Evolutionary conservation across 371 early-diverging fungal species (phyloP), one percentile per base, ranked within the genome.

Genomic region (Haplosporangium sp.): DNA sequence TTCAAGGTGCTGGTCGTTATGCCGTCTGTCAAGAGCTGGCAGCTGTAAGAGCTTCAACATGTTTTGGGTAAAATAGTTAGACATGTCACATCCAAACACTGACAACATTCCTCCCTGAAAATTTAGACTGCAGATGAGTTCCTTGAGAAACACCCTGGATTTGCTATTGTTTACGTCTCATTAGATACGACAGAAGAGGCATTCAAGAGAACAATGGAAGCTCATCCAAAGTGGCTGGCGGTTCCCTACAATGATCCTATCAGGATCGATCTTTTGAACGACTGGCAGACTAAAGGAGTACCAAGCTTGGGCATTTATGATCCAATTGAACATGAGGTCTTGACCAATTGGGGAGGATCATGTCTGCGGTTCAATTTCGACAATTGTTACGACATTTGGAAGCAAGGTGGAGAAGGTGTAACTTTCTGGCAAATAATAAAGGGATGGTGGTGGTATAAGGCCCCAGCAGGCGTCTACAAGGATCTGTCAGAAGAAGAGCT

Each of bases 291-390:
- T 15, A 69, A 73, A 45, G 74, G 79, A 20, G 73, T 78, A 1
- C 79, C 79, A 1, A 70, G 79, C 20, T 42, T 78, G 44, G 74
- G 74, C 38, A 61, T 78, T 63, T 78, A 78, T 50, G 74, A 74
- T 39, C 79, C 79, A 44, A 64, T 78, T 2, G 74, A 66, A 20
- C 79, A 78, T 34, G 56, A 63, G 20, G 74, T 78, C 57, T n/a
- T 78, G 63, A 78, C 74, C 19, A 78, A 74, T 67, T 78, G 79
- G 79, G 79, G 79, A 42, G 79, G 79, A 5, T 78, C 79, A 17
- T 78, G 79, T 37, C 57, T 78, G 19, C 74, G 79, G 42, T 78
- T 78, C 64, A 78, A 78, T 42, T 56, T 57, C 20, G 74, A 78
- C 17, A 40, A 67, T n/a, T 78, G 79, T 27, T 56, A 67, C 63